Evolutionary conservation across 768 basidiomycete species (phyloP), one percentile per base, ranked within the genome.

Genomic region (Naganishia randhawae): DNA sequence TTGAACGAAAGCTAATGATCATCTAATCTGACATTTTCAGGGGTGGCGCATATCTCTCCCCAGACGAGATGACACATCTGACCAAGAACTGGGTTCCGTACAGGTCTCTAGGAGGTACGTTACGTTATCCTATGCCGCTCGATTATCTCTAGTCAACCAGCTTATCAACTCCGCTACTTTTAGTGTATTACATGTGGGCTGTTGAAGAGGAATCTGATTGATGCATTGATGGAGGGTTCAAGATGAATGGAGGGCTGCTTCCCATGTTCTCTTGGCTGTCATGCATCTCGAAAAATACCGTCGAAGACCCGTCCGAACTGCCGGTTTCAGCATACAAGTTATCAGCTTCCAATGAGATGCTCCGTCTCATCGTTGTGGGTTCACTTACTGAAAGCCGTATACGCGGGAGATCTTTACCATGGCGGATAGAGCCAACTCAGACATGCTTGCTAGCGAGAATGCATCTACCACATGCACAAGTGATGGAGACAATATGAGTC

Each of bases 161-260:
- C 37, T 54, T 65, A 31, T 50, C 7, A 48, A n/a, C 13, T 48
- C 7, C 45, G n/a, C 19, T 48, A 22, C 13, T 48, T n/a, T 22
- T 19, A 66, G 88, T 90, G 27, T 91, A 88, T 79, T 91, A 90
- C 80, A 92, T 91, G 89, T 93, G 91, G 91, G 85, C 88, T 1
- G 82, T 91, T 65, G 85, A 86, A 10, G 85, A 86, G 67, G 76
- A 79, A 55, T 70, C 54, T 19, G 16, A n/a, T 11, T 63, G 42
- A 50, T 50, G 45, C 39, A 11, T 31, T 7, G 51, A 33, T 16
- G 51, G 22, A n/a, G 37, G 37, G 16, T 61, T 61, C 39, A 61
- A 19, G n/a, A 61, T 41, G 14, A 61, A 61, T 25, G 57, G 57
- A 9, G 57, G 57, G 29, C 37, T 41, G n/a, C 33, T 61, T 17